Evolutionary conservation across 2,329 filamentous ascomycete genomes (phyloP).

Genomic region (Penicillium sp.): DNA sequence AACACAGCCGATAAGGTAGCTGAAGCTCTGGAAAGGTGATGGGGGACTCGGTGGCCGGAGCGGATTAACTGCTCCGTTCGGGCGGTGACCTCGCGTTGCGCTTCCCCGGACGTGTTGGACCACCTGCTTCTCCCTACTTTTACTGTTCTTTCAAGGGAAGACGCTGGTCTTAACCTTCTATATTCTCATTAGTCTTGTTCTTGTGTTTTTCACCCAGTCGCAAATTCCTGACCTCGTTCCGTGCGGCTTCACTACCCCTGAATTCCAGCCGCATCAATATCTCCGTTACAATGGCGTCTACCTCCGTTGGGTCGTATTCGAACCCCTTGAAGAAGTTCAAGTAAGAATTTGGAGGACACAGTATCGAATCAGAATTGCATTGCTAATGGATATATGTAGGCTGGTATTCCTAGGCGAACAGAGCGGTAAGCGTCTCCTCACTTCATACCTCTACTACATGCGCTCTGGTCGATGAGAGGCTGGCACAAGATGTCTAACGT

Average conservation of each 20-base stretch:
- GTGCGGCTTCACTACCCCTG: conserved; percentile 27
- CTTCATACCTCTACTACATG: conserved; percentile 1
- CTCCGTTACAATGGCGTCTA: conserved; percentile 65
- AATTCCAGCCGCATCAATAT: conserved; percentile 23
- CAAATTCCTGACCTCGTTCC: background rate
- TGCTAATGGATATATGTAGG: conserved; percentile 51
- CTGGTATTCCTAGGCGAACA: conserved; percentile 97
- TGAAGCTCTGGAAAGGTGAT: conserved; percentile 17
- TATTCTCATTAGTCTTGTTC: conserved; percentile 1
- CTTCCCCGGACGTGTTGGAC: conserved; percentile 25
- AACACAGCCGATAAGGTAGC: conserved; percentile 18
- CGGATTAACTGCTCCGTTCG: conserved; percentile 29
- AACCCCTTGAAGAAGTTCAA: conserved; percentile 99
- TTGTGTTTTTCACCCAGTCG: background rate
- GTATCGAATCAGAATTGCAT: background rate
- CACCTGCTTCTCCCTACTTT: conserved; percentile 3
- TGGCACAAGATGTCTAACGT: conserved; percentile 14
- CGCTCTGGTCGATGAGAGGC: background rate
- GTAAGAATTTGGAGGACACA: conserved; percentile 48
- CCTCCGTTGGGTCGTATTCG: conserved; percentile 84
- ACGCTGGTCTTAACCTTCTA: background rate
- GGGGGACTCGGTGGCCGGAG: conserved; percentile 26
- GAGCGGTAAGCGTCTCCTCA: conserved; percentile 66
- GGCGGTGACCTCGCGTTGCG: conserved; percentile 16
- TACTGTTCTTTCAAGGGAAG: background rate